These are phyloP conservation scores for Antitrichia curtipendula DNA, from an alignment of 225 moss, liverwort and hornwort species.

Conservation along the genomic window DNA sequence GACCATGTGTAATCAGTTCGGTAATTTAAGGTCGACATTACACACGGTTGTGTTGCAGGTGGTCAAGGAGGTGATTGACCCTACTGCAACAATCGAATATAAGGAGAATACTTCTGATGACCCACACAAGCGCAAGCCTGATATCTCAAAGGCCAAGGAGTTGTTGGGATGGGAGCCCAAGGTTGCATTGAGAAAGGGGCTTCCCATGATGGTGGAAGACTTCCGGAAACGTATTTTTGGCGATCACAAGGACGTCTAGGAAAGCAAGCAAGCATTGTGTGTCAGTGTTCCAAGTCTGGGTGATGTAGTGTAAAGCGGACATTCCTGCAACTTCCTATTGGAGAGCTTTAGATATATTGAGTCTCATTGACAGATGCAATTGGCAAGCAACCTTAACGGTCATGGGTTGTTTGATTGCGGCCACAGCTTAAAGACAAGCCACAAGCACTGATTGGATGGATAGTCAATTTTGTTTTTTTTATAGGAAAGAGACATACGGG, in stretches of 20 bases:
- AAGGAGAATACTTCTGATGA: conserved; percentile 61
- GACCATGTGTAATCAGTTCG: neutral
- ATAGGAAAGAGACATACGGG: neutral
- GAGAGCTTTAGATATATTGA: neutral
- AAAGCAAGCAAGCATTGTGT: neutral
- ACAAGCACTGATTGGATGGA: neutral
- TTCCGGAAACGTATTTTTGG: conserved; percentile 37
- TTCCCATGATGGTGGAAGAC: conserved; percentile 36
- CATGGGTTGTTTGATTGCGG: neutral
- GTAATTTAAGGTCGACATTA: neutral
- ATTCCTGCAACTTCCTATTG: neutral
- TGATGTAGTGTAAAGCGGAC: neutral
- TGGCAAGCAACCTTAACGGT: neutral
- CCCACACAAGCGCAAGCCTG: conserved; percentile 67
- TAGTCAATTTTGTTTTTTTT: neutral
- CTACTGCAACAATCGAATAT: conserved; percentile 32
- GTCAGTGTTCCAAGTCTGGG: neutral
- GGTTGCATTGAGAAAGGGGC: conserved; percentile 12
- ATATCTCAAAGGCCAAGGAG: conserved; percentile 50
- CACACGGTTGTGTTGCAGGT: conserved; percentile 19
- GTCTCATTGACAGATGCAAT: neutral
- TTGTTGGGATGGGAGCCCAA: conserved; percentile 39
- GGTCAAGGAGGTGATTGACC: conserved; percentile 58
- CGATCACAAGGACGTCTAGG: conserved; percentile 15
- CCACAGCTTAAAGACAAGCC: neutral